Percentiles rank a stretch among this genome's conserved stretches.
Evolutionary conservation across 768 basidiomycete genomes (phyloP).

Genomic region (Trametopsis cervina): DNA sequence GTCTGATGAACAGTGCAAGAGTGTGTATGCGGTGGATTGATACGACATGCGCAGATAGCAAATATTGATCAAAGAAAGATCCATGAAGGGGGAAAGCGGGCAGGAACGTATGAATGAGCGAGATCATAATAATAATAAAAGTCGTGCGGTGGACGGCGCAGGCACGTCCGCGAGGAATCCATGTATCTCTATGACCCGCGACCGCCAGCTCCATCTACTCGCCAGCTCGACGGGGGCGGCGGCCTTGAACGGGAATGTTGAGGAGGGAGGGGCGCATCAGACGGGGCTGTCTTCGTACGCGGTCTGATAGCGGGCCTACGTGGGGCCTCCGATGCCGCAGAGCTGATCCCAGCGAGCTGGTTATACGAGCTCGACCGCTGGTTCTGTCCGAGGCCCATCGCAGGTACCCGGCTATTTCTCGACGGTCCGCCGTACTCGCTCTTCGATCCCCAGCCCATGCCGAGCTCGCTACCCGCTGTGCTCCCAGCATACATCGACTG

Average conservation of each 20-base stretch:
- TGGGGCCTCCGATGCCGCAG: constrained; percentile 12
- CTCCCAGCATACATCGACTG: constrained; percentile 61
- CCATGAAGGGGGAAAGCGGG: not conserved
- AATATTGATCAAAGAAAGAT: not conserved
- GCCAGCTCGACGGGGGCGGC: constrained; percentile 31
- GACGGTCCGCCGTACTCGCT: constrained; percentile 55
- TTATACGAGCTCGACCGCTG: constrained; percentile 10
- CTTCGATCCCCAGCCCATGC: constrained; percentile 43
- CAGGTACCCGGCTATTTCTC: constrained; percentile 10
- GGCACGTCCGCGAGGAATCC: constrained; percentile 3
- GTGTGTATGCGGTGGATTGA: not conserved
- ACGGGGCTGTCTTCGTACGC: constrained; percentile 27
- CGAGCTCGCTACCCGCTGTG: constrained; percentile 45
- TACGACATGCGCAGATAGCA: not conserved
- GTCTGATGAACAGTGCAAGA: not conserved
- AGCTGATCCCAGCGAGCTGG: constrained; percentile 4
- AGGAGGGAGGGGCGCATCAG: constrained; percentile 15
- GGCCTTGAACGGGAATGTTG: constrained; percentile 8
- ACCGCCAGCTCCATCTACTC: no score
- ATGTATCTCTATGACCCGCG: constrained; percentile 13
- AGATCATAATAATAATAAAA: not conserved
- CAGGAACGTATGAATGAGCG: not conserved
- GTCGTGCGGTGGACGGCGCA: not conserved
- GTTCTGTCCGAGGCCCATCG: constrained; percentile 9
- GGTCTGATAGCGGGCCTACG: constrained; percentile 14